phyloP scores from a whole-genome alignment of 2,329 filamentous ascomycete genomes.

The Colletotrichum orchidophilum region DNA sequence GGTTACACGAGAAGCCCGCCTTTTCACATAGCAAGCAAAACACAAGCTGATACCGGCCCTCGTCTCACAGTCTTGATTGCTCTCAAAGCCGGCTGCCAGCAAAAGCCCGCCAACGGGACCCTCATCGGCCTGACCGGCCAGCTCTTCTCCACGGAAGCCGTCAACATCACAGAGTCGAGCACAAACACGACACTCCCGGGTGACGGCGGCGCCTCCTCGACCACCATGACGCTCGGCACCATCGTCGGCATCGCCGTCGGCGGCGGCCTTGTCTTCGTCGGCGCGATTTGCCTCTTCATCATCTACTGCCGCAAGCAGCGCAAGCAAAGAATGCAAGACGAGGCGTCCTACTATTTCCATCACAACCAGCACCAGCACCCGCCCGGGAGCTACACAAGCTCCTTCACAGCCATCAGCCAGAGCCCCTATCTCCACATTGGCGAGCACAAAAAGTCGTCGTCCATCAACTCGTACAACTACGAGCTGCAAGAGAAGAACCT shows the following conservation, averaged over 20 bases:
- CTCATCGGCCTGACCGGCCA: conserved; percentile 52
- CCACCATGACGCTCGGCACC: conserved; percentile 55
- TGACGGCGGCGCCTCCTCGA: conserved; percentile 39
- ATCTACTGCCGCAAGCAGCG: conserved; percentile 59
- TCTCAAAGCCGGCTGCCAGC: conserved; percentile 57
- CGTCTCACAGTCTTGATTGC: conserved; percentile 31
- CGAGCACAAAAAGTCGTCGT: conserved; percentile 41
- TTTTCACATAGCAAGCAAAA: neutral
- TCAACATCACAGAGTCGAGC: conserved; percentile 51
- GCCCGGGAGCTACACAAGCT: conserved; percentile 29
- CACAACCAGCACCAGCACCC: neutral
- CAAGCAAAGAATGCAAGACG: conserved; percentile 40
- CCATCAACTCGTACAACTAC: conserved; percentile 35
- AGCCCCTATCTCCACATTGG: conserved; percentile 35
- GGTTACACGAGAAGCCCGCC: neutral
- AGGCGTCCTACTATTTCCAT: conserved; percentile 30
- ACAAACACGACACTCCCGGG: conserved; percentile 38
- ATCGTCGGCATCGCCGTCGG: conserved; percentile 64
- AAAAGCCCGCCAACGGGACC: conserved; percentile 50
- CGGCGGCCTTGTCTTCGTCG: conserved; percentile 52
- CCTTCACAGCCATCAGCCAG: conserved; percentile 31
- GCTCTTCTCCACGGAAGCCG: conserved; percentile 47
- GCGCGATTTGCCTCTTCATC: conserved; percentile 53
- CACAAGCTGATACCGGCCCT: no score
- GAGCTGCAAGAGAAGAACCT: conserved; percentile 34